Evolutionary conservation across 1,139 yeast species (phyloP), one percentile per base, ranked within the genome.

Genomic region (Lizanozyma gosingica): DNA sequence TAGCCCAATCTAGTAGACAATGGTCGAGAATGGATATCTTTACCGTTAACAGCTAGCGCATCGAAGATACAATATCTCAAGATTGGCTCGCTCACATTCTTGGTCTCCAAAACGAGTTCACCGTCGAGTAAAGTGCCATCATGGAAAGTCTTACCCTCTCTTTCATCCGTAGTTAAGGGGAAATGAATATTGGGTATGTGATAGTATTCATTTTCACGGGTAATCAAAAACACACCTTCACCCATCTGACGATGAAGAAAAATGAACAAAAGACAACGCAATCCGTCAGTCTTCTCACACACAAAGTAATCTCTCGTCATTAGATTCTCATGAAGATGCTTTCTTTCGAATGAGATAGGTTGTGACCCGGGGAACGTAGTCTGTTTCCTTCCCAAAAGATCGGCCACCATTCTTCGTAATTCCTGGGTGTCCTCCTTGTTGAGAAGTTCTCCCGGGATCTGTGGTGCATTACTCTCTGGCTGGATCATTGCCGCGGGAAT

Each of bases 201-300:
- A 54, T 76, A 84, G 57, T 82, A 92, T 47, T 90, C 94, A 55
- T 88, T 86, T 49, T 83, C 94, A 52, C 99, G 71, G 33, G 94
- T 92, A 39, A 94, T 82, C 48, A 71, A 54, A 78, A 72, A 65
- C 67, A 90, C 55, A 71, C 85, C 92, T 53, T 83, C 90, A 15
- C 81, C 83, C 2, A 86, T 78, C 39, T 69, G 76, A 2, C 87
- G 81, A 53, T 84, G 90, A 53, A 86, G 66, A 36, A 83, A 60
- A 3, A 83, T 73, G 44, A 83, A 67, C 57, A 83, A 62, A 38
- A 92, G 64, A 45, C 94, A 86, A 42, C 99, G 69, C 41, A 92
- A 66, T 0, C 99, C 99, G 60, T 94, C 98, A 0, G 94, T 80
- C 58, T 94, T 94, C 55, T 94, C 99, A 63, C 98, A 92, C 0